Conservation (phyloP, 345 rosid species). For the Sonneratia caseolaris region DNA sequence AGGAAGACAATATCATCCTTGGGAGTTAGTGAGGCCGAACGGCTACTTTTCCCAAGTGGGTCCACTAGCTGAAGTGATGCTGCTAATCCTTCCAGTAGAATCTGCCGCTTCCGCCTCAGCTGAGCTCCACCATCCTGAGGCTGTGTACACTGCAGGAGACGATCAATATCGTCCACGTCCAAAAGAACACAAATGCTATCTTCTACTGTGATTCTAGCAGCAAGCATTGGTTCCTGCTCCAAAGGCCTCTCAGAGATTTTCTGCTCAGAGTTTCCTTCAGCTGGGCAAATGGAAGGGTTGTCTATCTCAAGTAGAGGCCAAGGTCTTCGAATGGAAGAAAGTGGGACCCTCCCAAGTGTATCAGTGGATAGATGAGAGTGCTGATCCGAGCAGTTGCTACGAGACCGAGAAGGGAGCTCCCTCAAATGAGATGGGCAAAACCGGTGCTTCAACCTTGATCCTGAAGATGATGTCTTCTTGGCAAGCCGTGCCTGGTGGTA, state of each 20-base stretch:
- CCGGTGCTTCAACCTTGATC: conserved; percentile 46
- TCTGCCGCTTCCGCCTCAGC: conserved; percentile 62
- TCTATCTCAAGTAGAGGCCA: conserved; percentile 71
- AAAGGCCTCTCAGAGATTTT: conserved; percentile 59
- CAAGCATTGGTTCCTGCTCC: conserved; percentile 92
- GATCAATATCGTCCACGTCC: conserved; percentile 81
- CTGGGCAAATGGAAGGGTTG: conserved; percentile 32
- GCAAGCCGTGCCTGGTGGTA: conserved; percentile 91
- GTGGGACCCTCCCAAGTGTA: conserved; percentile 51
- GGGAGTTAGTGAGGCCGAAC: conserved; percentile 32
- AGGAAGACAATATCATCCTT: conserved; percentile 80
- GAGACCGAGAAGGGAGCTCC: conserved; percentile 70
- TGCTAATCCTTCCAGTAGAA: conserved; percentile 74
- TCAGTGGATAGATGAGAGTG: conserved; percentile 47
- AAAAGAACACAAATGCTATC: conserved; percentile 64
- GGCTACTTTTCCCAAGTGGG: conserved; percentile 65
- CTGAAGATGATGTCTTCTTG: conserved; percentile 26
- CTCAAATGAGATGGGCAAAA: conserved; percentile 78
- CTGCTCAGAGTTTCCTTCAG: conserved; percentile 49
- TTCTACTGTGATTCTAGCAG: conserved; percentile 88
- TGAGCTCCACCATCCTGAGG: conserved; percentile 80
- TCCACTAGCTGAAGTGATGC: conserved; percentile 86
- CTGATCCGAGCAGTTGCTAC: conserved; percentile 52
- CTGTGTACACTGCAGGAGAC: conserved; percentile 55
- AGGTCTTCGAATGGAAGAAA: conserved; percentile 53